A percentile compares a stretch with the other conserved stretches of the same genome.
Evolutionary conservation across 495 filamentous ascomycete genomes (phyloP).

Genomic region (Neurospora tetrasperma): DNA sequence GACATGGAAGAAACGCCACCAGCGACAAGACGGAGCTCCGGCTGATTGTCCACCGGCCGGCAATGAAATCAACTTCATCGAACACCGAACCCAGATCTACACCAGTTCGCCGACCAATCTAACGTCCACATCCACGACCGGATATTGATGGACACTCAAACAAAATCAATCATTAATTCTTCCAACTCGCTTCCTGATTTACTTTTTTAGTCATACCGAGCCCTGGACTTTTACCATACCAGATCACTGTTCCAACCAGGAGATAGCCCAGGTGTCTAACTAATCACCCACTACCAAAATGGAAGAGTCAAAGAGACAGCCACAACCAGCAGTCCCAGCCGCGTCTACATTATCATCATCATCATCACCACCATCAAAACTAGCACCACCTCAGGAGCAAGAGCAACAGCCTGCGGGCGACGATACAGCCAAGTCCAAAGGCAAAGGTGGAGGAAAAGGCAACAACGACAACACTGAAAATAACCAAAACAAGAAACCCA

Average conservation of each 20-base stretch:
- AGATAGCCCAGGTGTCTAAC: neutral
- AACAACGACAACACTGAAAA: neutral
- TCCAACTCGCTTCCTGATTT: neutral
- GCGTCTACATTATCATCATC: neutral
- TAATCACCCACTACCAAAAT: neutral
- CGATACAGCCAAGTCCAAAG: neutral
- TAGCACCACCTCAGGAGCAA: neutral
- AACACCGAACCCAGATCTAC: neutral
- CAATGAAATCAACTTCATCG: neutral
- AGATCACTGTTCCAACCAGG: neutral
- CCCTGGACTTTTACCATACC: neutral
- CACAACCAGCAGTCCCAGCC: neutral
- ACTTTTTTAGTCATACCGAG: neutral
- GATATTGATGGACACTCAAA: neutral
- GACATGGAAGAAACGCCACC: neutral
- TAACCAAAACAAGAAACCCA: slow-evolving; percentile 2
- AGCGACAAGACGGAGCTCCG: neutral
- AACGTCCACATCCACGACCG: neutral
- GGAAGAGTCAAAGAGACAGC: neutral
- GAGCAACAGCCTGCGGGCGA: neutral
- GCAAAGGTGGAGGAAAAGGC: neutral
- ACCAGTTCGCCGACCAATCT: neutral
- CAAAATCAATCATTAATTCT: neutral
- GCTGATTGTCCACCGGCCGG: neutral
- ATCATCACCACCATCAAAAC: neutral